Conservation (phyloP, 1,284 basidiomycete genomes). For the Cryptococcus jaspeensis region DNA sequence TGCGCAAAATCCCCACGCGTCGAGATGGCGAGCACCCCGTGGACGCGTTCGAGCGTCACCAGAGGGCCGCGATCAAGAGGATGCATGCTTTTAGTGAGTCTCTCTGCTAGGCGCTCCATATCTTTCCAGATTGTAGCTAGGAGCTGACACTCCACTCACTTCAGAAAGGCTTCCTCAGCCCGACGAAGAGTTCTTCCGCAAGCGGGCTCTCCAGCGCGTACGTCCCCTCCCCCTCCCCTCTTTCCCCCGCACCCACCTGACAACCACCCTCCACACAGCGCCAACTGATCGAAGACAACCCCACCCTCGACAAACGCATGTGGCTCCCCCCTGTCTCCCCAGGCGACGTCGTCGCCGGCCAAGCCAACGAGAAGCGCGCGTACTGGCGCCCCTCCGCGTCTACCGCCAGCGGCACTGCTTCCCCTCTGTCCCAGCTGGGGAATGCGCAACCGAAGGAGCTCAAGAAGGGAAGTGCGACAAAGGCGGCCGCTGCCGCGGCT, state of each 20-base stretch:
- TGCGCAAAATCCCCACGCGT: conserved; percentile 6
- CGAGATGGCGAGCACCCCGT: conserved; percentile 11
- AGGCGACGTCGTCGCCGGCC: not conserved
- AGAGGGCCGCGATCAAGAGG: conserved; percentile 9
- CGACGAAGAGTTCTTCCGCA: conserved; percentile 1
- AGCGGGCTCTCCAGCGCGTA: not conserved
- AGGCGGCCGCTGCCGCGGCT: not conserved
- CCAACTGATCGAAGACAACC: conserved; percentile 3
- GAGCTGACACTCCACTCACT: not conserved
- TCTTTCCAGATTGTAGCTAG: not conserved
- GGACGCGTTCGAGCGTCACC: conserved; percentile 9
- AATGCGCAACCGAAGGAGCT: not conserved
- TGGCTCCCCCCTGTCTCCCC: conserved; percentile 3
- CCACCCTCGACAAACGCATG: conserved; percentile 5
- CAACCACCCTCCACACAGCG: conserved; percentile 1
- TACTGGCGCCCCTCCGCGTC: conserved; percentile 6
- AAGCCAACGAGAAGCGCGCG: conserved; percentile 1
- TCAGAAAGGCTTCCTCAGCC: no score
- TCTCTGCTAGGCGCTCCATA: not conserved
- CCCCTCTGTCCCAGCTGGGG: not conserved
- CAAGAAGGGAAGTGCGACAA: not conserved
- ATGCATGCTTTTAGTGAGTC: conserved; percentile 8
- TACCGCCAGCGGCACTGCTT: not conserved
- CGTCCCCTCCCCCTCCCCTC: not conserved
- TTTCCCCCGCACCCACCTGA: not conserved